Conservation (phyloP, 2,329 filamentous ascomycete genomes). For the Blastomyces gilchristii region DNA sequence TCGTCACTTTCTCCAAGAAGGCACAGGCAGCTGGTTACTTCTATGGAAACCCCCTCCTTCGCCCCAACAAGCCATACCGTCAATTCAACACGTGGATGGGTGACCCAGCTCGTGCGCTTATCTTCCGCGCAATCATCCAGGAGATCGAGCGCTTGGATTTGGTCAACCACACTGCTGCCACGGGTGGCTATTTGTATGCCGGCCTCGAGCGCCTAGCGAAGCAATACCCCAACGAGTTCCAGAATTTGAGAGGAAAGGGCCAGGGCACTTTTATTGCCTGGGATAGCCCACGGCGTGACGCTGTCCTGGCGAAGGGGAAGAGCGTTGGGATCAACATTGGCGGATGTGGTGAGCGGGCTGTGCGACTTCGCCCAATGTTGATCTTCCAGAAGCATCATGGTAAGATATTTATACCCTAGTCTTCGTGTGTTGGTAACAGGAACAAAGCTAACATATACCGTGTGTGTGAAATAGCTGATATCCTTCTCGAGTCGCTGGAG, state of each 20-base stretch:
- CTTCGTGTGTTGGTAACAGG: constrained; percentile 2
- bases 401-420: constrained; percentile 21
- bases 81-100: constrained; percentile 99
- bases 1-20: constrained; percentile 94
- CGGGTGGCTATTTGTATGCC: constrained; percentile 67
- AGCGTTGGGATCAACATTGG: constrained; percentile 75
- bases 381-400: constrained; percentile 85
- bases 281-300: constrained; percentile 70
- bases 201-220: constrained; percentile 57
- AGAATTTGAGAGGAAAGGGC: constrained; percentile 76
- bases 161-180: constrained; percentile 66
- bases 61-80: constrained; percentile 86
- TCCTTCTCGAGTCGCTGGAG: constrained; percentile 68
- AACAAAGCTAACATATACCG: neutral
- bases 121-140: constrained; percentile 76
- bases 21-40: constrained; percentile 90
- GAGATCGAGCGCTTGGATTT: constrained; percentile 68
- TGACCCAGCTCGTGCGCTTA: constrained; percentile 70
- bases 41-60: constrained; percentile 66
- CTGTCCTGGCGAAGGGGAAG: constrained; percentile 72
- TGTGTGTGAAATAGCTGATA: constrained; percentile 45
- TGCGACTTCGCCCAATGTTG: constrained; percentile 78
- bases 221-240: constrained; percentile 66
- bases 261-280: constrained; percentile 90
- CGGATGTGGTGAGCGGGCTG: constrained; percentile 63